phyloP scores from a whole-genome alignment of 768 basidiomycete species.

The Xanthoconium purpureum region DNA sequence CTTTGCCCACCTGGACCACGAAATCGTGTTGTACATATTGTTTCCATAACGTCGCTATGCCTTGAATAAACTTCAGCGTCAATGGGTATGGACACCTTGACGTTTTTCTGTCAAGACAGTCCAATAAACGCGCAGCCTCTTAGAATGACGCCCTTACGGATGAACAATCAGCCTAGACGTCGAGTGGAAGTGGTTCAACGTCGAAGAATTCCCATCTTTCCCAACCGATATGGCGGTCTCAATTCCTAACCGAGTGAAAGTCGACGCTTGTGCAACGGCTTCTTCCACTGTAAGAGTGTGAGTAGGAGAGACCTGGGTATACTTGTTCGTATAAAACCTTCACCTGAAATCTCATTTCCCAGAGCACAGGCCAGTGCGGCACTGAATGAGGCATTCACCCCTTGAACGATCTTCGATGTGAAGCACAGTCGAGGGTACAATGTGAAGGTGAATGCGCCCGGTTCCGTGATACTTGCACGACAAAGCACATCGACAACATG shows the following conservation, averaged over 20 bases:
- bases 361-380: neutral
- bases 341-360: neutral
- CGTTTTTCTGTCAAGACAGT: neutral
- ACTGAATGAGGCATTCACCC: neutral
- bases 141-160: neutral
- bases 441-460: neutral
- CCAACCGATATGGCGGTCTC: neutral
- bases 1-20: constrained; percentile 2
- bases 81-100: neutral
- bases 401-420: neutral
- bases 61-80: neutral
- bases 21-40: constrained; percentile 1
- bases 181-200: too few relatives aligned
- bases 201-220: too few relatives aligned
- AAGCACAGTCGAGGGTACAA: neutral
- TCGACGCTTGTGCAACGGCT: neutral
- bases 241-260: neutral
- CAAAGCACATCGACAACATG: neutral
- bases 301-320: too few relatives aligned
- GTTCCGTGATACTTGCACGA: neutral
- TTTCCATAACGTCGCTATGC: constrained; percentile 1
- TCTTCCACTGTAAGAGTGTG: too few relatives aligned
- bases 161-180: neutral
- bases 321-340: neutral
- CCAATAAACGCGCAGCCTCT: neutral